A percentile compares a stretch with the other conserved stretches of the same genome.
phyloP scores from a whole-genome alignment of 1,284 basidiomycete species.

The Entoloma clypeatum region DNA sequence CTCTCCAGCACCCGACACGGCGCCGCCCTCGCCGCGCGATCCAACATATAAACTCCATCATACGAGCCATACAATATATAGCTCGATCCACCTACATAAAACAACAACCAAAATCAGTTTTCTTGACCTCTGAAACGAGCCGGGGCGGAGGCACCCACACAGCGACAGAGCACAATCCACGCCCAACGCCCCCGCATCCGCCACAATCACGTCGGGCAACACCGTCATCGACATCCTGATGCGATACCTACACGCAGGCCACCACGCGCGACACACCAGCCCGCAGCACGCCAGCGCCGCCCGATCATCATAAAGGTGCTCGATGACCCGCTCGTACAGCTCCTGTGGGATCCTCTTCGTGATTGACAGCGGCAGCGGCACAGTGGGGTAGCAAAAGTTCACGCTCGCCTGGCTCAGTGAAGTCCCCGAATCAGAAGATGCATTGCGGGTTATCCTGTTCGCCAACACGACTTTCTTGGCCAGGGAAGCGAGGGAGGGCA shows the following conservation, averaged over 20 bases:
- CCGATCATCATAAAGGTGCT: slow-evolving; percentile 12
- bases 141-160: slow-evolving; percentile 7
- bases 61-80: slow-evolving; percentile 15
- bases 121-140: too few species aligned
- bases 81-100: slow-evolving; percentile 1
- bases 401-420: neutral
- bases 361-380: slow-evolving; percentile 8
- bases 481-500: slow-evolving; percentile 13
- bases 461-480: slow-evolving; percentile 10
- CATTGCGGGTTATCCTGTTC: slow-evolving; percentile 7
- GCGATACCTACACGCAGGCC: slow-evolving; percentile 18
- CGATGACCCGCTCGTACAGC: slow-evolving; percentile 16
- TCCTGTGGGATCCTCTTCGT: slow-evolving; percentile 16
- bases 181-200: neutral
- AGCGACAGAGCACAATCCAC: slow-evolving; percentile 11
- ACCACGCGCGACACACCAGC: slow-evolving; percentile 22
- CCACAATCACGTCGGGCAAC: slow-evolving; percentile 11
- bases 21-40: neutral
- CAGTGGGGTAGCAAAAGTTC: neutral
- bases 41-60: slow-evolving; percentile 13
- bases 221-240: slow-evolving; percentile 9
- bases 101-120: neutral
- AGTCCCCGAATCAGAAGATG: neutral
- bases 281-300: slow-evolving; percentile 18
- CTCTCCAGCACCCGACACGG: slow-evolving; percentile 8